Evolutionary conservation across 2,329 filamentous ascomycete species (phyloP).

Genomic region (Aspergillus luchuensis): DNA sequence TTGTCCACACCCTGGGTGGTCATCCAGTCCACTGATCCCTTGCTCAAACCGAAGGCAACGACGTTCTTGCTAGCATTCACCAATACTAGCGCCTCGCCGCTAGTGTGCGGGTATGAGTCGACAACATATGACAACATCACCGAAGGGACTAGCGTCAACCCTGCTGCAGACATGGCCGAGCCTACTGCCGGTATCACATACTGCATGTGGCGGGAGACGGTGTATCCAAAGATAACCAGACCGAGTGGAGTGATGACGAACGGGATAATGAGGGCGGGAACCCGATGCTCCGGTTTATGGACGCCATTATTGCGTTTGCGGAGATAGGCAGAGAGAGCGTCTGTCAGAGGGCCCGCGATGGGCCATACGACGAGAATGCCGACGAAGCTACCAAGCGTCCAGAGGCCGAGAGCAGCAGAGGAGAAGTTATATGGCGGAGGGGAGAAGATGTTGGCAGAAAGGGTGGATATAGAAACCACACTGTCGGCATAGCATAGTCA

Average conservation of each 20-base stretch:
- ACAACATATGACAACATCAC: slow-evolving; percentile 40
- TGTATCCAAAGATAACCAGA: slow-evolving; percentile 38
- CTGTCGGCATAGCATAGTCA: slow-evolving; percentile 13
- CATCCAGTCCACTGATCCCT: slow-evolving; percentile 35
- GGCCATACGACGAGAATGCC: slow-evolving; percentile 44
- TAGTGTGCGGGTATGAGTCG: slow-evolving; percentile 33
- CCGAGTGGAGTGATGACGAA: slow-evolving; percentile 39
- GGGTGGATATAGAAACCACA: slow-evolving; percentile 30
- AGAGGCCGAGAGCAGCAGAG: slow-evolving; percentile 30
- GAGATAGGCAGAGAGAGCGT: slow-evolving; percentile 39
- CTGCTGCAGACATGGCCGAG: slow-evolving; percentile 31
- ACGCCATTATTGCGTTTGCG: slow-evolving; percentile 36
- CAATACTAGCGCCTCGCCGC: slow-evolving; percentile 38
- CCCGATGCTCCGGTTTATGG: slow-evolving; percentile 44
- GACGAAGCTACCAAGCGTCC: slow-evolving; percentile 37
- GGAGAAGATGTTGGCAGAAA: slow-evolving; percentile 29
- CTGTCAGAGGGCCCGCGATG: slow-evolving; percentile 44
- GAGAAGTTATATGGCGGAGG: slow-evolving; percentile 38
- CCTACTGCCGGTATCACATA: slow-evolving; percentile 32
- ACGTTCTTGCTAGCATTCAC: slow-evolving; percentile 37
- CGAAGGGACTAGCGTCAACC: slow-evolving; percentile 36
- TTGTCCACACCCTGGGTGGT: slow-evolving; percentile 31
- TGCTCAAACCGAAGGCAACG: slow-evolving; percentile 29
- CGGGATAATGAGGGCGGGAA: slow-evolving; percentile 43
- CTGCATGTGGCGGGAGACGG: slow-evolving; percentile 25